Evolutionary conservation across 768 basidiomycete species (phyloP).

Genomic region (Arthromyces matolae): DNA sequence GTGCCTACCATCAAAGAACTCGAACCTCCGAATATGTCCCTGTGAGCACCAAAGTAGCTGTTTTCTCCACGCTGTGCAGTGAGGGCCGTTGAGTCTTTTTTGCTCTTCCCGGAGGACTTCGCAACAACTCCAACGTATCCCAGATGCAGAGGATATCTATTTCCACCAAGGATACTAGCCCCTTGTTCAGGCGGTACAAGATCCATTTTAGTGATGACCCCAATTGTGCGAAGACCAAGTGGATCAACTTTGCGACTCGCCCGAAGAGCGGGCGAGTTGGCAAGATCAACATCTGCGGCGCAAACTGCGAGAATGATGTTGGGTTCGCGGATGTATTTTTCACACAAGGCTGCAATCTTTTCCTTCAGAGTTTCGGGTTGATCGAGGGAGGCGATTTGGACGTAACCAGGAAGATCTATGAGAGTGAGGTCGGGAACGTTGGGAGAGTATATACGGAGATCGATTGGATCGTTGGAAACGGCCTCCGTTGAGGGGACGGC

Average conservation of each 20-base stretch:
- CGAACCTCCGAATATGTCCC: conserved; percentile 56
- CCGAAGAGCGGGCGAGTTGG: conserved; percentile 93
- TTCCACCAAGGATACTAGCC: conserved; percentile 75
- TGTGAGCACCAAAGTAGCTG: conserved; percentile 64
- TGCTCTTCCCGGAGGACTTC: conserved; percentile 62
- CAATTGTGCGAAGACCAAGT: conserved; percentile 90
- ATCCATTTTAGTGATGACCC: conserved; percentile 99
- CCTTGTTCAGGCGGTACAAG: conserved; percentile 85
- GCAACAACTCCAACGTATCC: conserved; percentile 97
- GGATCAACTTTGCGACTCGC: conserved; percentile 95
- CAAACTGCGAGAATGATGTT: conserved; percentile 99
- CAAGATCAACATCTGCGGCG: conserved; percentile 96
- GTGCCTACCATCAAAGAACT: conserved; percentile 86
- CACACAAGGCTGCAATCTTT: conserved; percentile 86
- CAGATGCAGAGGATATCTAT: conserved; percentile 93
- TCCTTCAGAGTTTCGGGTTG: conserved; percentile 94
- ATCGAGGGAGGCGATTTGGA: conserved; percentile 92
- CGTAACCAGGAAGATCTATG: conserved; percentile 96
- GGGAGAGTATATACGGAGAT: conserved; percentile 94
- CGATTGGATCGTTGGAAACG: conserved; percentile 93
- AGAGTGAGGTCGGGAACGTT: conserved; percentile 95
- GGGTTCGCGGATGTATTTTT: conserved; percentile 98
- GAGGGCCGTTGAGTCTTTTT: conserved; percentile 44
- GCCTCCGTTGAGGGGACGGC: conserved; percentile 88
- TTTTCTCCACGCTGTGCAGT: conserved; percentile 56